Evolutionary conservation across 169 alveolate genomes (phyloP).

Genomic region (Babesia ovata): DNA sequence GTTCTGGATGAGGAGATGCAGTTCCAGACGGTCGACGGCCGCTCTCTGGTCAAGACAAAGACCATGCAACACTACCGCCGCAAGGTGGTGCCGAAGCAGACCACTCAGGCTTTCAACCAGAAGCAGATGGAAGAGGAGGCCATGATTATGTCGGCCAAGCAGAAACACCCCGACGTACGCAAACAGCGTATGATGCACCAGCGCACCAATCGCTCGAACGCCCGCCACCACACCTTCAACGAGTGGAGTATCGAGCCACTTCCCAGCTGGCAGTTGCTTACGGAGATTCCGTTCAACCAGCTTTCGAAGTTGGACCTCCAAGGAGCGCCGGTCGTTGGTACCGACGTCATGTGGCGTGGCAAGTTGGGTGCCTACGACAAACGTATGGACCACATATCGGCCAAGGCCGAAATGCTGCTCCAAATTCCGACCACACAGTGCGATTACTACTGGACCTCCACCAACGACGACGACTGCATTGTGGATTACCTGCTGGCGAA

Average conservation of each 20-base stretch:
- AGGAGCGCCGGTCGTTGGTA: slow-evolving; percentile 69
- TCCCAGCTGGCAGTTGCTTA: slow-evolving; percentile 85
- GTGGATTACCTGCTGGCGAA: slow-evolving; percentile 70
- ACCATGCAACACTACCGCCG: slow-evolving; percentile 66
- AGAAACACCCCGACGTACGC: slow-evolving; percentile 76
- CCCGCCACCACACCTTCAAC: slow-evolving; percentile 86
- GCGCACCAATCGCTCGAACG: slow-evolving; percentile 76
- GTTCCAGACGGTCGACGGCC: slow-evolving; percentile 80
- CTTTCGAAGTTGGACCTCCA: slow-evolving; percentile 83
- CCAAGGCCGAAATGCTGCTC: slow-evolving; percentile 76
- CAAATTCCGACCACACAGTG: slow-evolving; percentile 70
- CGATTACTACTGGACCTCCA: slow-evolving; percentile 84
- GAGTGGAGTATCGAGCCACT: slow-evolving; percentile 92
- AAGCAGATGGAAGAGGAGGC: slow-evolving; percentile 81
- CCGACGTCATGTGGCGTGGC: slow-evolving; percentile 87
- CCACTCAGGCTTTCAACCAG: slow-evolving; percentile 82
- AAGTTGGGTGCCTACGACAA: slow-evolving; percentile 82
- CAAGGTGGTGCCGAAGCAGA: slow-evolving; percentile 70
- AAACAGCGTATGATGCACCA: slow-evolving; percentile 77
- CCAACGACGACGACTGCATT: slow-evolving; percentile 84
- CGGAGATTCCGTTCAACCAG: slow-evolving; percentile 85
- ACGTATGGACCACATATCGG: slow-evolving; percentile 83
- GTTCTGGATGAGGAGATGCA: slow-evolving; percentile 76
- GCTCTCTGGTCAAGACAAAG: slow-evolving; percentile 70
- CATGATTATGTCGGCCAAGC: slow-evolving; percentile 70